Conservation (phyloP, 306 rosid genomes). For the Prunus kanzakura region DNA sequence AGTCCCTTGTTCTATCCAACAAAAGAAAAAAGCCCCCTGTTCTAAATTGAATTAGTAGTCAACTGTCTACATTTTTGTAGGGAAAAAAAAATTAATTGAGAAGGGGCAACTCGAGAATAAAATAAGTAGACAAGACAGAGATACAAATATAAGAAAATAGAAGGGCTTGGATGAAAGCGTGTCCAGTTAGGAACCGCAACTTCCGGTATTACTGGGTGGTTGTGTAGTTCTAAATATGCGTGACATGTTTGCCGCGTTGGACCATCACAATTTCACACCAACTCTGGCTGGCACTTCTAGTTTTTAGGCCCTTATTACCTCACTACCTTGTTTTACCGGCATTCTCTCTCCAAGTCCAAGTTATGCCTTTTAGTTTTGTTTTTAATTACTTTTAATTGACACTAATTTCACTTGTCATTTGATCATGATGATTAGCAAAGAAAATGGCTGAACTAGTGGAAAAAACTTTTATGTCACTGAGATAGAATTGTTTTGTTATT, state of each 20-base stretch:
- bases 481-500: too few species aligned
- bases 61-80: not conserved
- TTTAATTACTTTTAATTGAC: not conserved
- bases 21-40: not conserved
- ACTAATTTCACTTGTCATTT: not conserved
- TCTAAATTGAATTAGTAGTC: not conserved
- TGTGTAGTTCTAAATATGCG: not conserved
- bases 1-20: too few species aligned
- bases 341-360: not conserved
- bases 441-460: too few species aligned
- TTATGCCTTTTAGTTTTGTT: not conserved
- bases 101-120: not conserved
- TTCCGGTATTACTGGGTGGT: not conserved
- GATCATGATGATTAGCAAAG: too few species aligned
- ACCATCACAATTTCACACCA: not conserved
- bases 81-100: not conserved
- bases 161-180: not conserved
- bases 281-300: too few species aligned
- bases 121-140: not conserved
- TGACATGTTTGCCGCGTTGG: conserved; percentile 17
- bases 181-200: not conserved
- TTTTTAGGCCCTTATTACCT: not conserved
- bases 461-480: too few species aligned
- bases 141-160: not conserved
- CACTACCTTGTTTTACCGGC: not conserved